These are phyloP conservation scores for Rhodofomes roseus DNA, from an alignment of 1,284 basidiomycete species.

Conservation along the genomic window DNA sequence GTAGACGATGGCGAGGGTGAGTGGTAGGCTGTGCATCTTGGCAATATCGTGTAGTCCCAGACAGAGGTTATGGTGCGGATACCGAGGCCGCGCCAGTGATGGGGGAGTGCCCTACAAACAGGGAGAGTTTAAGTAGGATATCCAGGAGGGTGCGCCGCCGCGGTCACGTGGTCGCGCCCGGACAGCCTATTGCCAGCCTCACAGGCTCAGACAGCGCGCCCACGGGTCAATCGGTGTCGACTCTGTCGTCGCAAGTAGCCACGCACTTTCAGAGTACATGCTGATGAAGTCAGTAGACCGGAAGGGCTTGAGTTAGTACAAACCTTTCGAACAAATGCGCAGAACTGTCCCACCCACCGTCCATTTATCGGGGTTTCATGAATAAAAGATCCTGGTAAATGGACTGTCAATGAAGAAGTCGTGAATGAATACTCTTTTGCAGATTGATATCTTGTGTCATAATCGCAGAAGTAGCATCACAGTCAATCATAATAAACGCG, in stretches of 20 bases:
- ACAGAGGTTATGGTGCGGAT: background rate
- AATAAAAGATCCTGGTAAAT: too few species aligned
- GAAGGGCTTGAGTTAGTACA: too few species aligned
- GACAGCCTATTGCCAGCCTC: background rate
- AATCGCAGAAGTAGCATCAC: too few species aligned
- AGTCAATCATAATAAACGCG: too few species aligned
- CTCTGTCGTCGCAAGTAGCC: background rate
- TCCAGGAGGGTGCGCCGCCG: background rate
- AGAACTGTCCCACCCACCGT: too few species aligned
- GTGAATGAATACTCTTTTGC: too few species aligned
- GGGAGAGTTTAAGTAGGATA: background rate
- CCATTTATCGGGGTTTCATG: too few species aligned
- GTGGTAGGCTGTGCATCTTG: conserved; percentile 28
- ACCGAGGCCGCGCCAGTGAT: background rate
- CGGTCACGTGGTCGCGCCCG: background rate
- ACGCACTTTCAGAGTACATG: too few species aligned
- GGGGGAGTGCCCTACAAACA: background rate
- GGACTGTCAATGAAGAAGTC: too few species aligned
- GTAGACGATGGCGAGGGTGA: conserved; percentile 38
- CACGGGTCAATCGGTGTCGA: background rate
- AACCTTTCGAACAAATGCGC: too few species aligned
- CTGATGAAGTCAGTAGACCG: too few species aligned
- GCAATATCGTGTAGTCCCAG: background rate
- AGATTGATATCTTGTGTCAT: too few species aligned
- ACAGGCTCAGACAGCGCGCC: background rate